These are phyloP conservation scores for Maudiozyma barnettii DNA, from an alignment of 805 yeast species.

Conservation along the genomic window DNA sequence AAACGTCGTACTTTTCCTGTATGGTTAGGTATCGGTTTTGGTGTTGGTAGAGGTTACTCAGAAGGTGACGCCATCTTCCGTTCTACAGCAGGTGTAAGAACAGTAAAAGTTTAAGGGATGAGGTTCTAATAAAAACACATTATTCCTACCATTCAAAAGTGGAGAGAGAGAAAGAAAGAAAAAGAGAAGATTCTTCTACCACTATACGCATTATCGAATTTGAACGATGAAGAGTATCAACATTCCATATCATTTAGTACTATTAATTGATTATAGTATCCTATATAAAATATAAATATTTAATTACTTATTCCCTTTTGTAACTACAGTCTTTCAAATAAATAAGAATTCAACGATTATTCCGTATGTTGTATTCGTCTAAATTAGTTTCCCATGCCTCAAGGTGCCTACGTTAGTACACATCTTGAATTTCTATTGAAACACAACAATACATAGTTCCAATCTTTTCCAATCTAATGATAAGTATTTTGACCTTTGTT, in stretches of 20 bases:
- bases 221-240: too few relatives aligned
- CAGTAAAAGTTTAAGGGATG: slow-evolving; percentile 48
- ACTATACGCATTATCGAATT: too few relatives aligned
- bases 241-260: background rate
- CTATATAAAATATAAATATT: background rate
- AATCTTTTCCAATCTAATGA: too few relatives aligned
- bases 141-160: background rate
- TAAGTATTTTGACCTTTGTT: too few relatives aligned
- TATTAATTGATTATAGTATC: background rate
- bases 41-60: slow-evolving; percentile 94
- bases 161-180: background rate
- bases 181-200: too few relatives aligned
- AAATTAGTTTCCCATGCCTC: too few relatives aligned
- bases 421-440: too few relatives aligned
- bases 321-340: background rate
- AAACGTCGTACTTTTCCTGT: slow-evolving; percentile 96
- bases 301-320: background rate
- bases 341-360: too few relatives aligned
- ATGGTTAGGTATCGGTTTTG: slow-evolving; percentile 95
- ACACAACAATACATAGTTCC: too few relatives aligned
- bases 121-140: background rate
- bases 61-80: slow-evolving; percentile 98
- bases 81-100: slow-evolving; percentile 67
- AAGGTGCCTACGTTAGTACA: too few relatives aligned
- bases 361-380: too few relatives aligned